Base-by-base conservation (phyloP, 345 rosid species). In the Salix arbutifolia region DNA sequence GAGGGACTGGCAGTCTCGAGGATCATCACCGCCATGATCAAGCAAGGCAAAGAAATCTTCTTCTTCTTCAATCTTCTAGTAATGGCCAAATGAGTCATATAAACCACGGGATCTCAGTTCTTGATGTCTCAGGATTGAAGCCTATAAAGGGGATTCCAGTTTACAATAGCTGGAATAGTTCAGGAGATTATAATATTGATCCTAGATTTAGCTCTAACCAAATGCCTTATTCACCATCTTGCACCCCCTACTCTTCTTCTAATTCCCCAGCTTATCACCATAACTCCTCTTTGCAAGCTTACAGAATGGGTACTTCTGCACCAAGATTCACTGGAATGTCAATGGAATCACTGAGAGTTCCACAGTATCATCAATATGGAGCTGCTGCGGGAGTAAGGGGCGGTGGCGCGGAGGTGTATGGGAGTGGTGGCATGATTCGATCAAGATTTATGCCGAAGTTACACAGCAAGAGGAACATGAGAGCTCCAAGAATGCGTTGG, bases 401-500 rank as follows among this genome's bases (percentile, higher is more conserved):
- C 28, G 72, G 73, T 9, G 52, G 50, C 26, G 74, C 80, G 10
- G 84, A 79, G 17, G 33, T 83, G 0, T 72, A 77, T 77, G 67
- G 74, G 7, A 62, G 66, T 14, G 71, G 72, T 33, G 76, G 79
- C 10, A 50, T 79, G 50, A 84, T 84, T 67, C 86, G 96, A 82
- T 84, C 88, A 64, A 84, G 90, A 37, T 85, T 87, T 61, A 74
- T 88, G 66, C 88, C 92, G 2, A 88, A 85, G 80, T 69, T 86
- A 25, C 89, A 83, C 2, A 82, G 50, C 33, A 89, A 80, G 82
- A 84, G 92, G 86, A 92, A 83, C 56, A 85, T 80, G 83, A 88
- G 97, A 76, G 97, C 94, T 35, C 97, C 97, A 1, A 88, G 96
- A 83, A 93, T 93, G 87, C 81, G 87, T 23, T 86, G 89, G 89